Evolutionary conservation across 202 grass and related monocot species (phyloP), one percentile per base, ranked within the genome.

Genomic region (Hordeum pubiflorum): DNA sequence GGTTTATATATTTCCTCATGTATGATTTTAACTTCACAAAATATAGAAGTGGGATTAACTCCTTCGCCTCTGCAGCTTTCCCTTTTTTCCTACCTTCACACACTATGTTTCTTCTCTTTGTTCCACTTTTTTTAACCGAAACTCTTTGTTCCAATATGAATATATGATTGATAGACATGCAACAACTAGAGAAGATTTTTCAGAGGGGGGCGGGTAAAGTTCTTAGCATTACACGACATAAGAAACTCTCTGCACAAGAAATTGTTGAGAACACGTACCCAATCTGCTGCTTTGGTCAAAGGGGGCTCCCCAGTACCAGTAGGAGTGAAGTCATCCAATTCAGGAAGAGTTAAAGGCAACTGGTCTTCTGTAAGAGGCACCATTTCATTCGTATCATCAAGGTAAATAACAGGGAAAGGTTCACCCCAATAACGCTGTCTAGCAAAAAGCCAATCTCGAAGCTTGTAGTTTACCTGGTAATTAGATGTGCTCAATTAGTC

Each of bases 401-500:
- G 79, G 60, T 91, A 97, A 78, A 91, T 76, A 7, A 97, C 84
- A 80, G 95, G 95, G 82, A 97, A 97, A 91, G 95, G 95, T 68
- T 97, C 92, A 7, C 95, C 95, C 95, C 95, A 97, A 74, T 97
- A 97, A 18, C 95, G 92, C 14, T 94, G 95, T 73, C 95, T 82
- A 50, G 92, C 95, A 81, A 97, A 97, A 73, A 97, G 91, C 95
- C 95, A 97, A 89, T 97, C 95, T 81, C 95, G 91, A 18, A 97
- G 86, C 88, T 97, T 97, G 84, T 97, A 97, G 77, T 97, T 97
- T 20, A 97, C 89, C 95, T 97, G 81, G 76, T 46, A 56, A 34
- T 78, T 17, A 3, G 68, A 32, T 86, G 59, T 58, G 37, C 62
- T 86, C 65, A 75, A 76, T 83, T 85, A 81, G 78, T 62, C 46